These are phyloP conservation scores for Diaporthe amygdali DNA, from an alignment of 2,329 filamentous ascomycete genomes.

Conservation along the genomic window DNA sequence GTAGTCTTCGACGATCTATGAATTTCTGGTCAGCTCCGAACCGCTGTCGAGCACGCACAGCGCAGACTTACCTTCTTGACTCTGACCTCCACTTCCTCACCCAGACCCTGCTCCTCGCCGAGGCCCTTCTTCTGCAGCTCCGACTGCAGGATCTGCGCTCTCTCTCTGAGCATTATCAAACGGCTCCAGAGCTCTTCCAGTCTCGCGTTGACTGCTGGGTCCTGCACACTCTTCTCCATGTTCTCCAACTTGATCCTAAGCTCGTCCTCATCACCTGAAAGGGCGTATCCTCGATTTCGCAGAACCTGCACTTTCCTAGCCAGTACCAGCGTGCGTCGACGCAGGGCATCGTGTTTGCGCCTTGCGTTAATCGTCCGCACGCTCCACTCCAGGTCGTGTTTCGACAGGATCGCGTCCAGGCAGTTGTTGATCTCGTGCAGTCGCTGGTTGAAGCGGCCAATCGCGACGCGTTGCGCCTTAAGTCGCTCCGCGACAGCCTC, in stretches of 20 bases:
- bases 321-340: constrained; percentile 74
- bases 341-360: constrained; percentile 74
- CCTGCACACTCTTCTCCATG: constrained; percentile 73
- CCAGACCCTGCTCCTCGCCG: constrained; percentile 61
- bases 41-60: not conserved
- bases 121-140: constrained; percentile 74
- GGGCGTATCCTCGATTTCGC: constrained; percentile 79
- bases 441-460: constrained; percentile 72
- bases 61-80: constrained; percentile 70
- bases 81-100: constrained; percentile 73
- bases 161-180: constrained; percentile 75
- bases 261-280: constrained; percentile 81
- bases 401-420: constrained; percentile 73
- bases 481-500: constrained; percentile 73
- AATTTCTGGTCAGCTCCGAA: constrained; percentile 26
- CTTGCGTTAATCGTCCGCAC: constrained; percentile 76
- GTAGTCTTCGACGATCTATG: constrained; percentile 78
- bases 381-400: constrained; percentile 78
- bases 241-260: constrained; percentile 73
- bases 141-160: constrained; percentile 73
- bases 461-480: constrained; percentile 71
- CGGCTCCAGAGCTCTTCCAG: constrained; percentile 88
- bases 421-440: constrained; percentile 82
- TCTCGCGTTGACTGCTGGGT: constrained; percentile 75
- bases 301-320: constrained; percentile 82